Percentiles rank a stretch among this genome's conserved stretches.
Evolutionary conservation across 495 filamentous ascomycete genomes (phyloP).

Genomic region (Xylaria venustula): DNA sequence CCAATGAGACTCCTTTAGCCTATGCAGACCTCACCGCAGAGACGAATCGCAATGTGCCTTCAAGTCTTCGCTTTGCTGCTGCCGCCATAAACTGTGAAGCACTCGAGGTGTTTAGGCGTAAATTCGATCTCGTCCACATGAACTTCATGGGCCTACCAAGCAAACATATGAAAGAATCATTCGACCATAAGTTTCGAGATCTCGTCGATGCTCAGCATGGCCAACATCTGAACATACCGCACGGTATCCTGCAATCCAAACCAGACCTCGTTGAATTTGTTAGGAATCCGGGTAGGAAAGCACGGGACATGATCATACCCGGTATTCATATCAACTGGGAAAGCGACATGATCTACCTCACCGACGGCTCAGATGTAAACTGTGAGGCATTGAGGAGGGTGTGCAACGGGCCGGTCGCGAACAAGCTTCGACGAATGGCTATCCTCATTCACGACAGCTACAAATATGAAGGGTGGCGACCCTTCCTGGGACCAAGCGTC

Average conservation of each 20-base stretch:
- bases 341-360: constrained; percentile 8
- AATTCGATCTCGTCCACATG: constrained; percentile 8
- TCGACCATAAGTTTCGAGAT: not conserved
- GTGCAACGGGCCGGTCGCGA: constrained; percentile 4
- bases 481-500: constrained; percentile 6
- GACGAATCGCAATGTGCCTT: constrained; percentile 4
- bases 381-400: constrained; percentile 9
- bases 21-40: constrained; percentile 11
- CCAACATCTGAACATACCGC: not conserved
- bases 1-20: not conserved
- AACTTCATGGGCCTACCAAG: constrained; percentile 10
- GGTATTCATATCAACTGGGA: constrained; percentile 8
- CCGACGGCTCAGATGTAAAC: constrained; percentile 12
- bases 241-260: not conserved
- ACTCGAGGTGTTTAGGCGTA: not conserved
- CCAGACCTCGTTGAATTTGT: constrained; percentile 1
- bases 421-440: constrained; percentile 7
- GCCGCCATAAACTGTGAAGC: constrained; percentile 9
- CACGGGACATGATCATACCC: not conserved
- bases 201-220: not conserved
- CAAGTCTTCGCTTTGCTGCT: constrained; percentile 3
- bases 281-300: not conserved
- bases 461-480: constrained; percentile 7
- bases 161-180: constrained; percentile 5
- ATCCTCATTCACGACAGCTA: constrained; percentile 11